Evolutionary conservation across 2,329 filamentous ascomycete species (phyloP), one percentile per base, ranked within the genome.

Genomic region (Rhinocladiella similis): DNA sequence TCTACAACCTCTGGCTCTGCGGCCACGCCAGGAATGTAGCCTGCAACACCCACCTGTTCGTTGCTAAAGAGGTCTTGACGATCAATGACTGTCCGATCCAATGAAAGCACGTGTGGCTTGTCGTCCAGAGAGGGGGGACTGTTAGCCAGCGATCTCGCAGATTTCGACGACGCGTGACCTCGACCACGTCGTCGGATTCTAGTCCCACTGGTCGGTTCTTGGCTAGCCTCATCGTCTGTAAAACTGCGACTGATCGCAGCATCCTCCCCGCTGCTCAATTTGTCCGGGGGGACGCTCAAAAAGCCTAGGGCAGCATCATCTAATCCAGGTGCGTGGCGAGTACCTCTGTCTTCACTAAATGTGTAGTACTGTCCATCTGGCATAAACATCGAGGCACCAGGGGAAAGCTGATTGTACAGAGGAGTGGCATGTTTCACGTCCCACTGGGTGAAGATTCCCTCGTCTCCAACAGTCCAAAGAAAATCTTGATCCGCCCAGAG

Each of bases 401-500:
- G 72, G 53, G 79, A 80, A 36, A 82, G 77, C 57, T 80, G 77
- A 63, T 84, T 81, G 47, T 83, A 75, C n/a, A 81, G 75, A 61
- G 84, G 83, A 7, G 81, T 75, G 5, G 80, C 77, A 70, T 81
- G 83, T 56, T 83, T 80, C 33, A 86, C 75, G 64, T 87, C 84
- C 29, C 80, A 83, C 66, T 87, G 84, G 16, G 82, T 79, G 61
- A 87, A 86, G 9, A 79, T 75, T 13, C 84, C 84, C 57, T 83
- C 79, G 46, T 80, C 77, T 5, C 82, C 83, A 41, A 85, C 84
- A 12, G 83, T 85, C 84, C 84, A 87, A 36, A 87, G 72, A 5
- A 84, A 72, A 67, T 86, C 83, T 68, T 83, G 82, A 49, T 83
- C 84, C 64, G 83, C 82, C 84, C 78, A 87, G 14, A 87, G 74